Evolutionary conservation across 768 basidiomycete genomes (phyloP).

Genomic region (Lentinula aciculospora): DNA sequence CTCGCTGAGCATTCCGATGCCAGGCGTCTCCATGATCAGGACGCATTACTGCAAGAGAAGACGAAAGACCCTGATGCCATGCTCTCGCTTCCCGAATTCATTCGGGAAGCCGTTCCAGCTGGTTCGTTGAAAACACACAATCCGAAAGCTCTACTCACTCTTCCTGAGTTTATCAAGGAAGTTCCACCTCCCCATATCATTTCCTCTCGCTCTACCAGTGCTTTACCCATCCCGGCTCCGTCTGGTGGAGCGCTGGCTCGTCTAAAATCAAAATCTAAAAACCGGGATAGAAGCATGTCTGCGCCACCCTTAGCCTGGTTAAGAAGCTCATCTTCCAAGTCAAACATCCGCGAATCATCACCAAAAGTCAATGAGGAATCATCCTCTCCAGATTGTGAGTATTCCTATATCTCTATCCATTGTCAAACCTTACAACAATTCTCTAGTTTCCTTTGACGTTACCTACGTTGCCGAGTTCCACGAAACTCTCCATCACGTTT

Average conservation of each 20-base stretch:
- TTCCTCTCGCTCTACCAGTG: background rate
- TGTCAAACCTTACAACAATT: conserved; percentile 4
- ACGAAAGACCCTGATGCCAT: conserved; percentile 46
- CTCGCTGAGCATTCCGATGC: conserved; percentile 66
- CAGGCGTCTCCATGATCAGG: conserved; percentile 75
- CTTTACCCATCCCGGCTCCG: conserved; percentile 1
- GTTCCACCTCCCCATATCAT: conserved; percentile 26
- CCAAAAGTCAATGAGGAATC: background rate
- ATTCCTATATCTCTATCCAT: background rate
- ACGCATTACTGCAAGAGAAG: conserved; percentile 50
- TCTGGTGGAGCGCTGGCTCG: conserved; percentile 9
- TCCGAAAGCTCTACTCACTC: conserved; percentile 43
- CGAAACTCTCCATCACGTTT: conserved; percentile 75
- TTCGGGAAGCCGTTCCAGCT: conserved; percentile 45
- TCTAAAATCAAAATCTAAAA: conserved; percentile 24
- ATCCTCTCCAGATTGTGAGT: conserved; percentile 4
- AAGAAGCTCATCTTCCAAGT: conserved; percentile 14
- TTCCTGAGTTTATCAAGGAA: conserved; percentile 59
- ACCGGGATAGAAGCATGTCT: conserved; percentile 47
- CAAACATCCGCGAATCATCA: conserved; percentile 6
- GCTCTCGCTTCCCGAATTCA: conserved; percentile 58
- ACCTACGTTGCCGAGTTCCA: conserved; percentile 70
- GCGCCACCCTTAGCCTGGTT: conserved; percentile 60
- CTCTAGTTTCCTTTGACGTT: conserved; percentile 35
- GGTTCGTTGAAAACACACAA: conserved; percentile 27